phyloP scores from a whole-genome alignment of 768 basidiomycete species.

The Termitomyces sp. region DNA sequence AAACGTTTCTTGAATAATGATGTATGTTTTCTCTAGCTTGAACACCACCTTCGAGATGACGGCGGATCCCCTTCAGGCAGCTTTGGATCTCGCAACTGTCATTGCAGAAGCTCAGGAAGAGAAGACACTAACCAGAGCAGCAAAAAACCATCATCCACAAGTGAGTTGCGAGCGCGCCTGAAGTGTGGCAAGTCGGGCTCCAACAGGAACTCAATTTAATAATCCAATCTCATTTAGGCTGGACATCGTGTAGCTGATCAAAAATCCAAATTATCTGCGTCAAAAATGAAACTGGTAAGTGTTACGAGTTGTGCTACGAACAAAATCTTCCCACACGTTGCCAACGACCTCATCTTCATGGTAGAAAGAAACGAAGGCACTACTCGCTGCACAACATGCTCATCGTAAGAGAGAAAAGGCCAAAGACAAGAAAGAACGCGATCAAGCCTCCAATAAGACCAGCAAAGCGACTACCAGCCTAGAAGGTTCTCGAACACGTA shows the following conservation, averaged over 20 bases:
- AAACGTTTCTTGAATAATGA: constrained; percentile 12
- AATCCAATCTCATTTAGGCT: constrained; percentile 5
- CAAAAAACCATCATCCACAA: constrained; percentile 8
- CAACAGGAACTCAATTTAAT: neutral
- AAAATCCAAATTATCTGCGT: constrained; percentile 8
- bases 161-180: constrained; percentile 2
- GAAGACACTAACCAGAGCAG: constrained; percentile 1
- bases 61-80: neutral
- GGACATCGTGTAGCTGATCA: constrained; percentile 3
- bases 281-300: constrained; percentile 14
- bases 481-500: constrained; percentile 5
- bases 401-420: constrained; percentile 6
- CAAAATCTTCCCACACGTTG: neutral
- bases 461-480: neutral
- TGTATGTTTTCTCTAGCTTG: neutral
- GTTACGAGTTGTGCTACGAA: neutral
- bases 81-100: constrained; percentile 9
- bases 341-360: neutral
- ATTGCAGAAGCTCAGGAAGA: constrained; percentile 14
- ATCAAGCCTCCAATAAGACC: neutral
- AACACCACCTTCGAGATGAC: neutral
- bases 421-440: constrained; percentile 1
- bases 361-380: constrained; percentile 13
- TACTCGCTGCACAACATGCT: constrained; percentile 4
- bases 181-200: neutral